These are phyloP conservation scores for Colletotrichum noveboracense DNA, from an alignment of 2,329 filamentous ascomycete species.

Conservation along the genomic window DNA sequence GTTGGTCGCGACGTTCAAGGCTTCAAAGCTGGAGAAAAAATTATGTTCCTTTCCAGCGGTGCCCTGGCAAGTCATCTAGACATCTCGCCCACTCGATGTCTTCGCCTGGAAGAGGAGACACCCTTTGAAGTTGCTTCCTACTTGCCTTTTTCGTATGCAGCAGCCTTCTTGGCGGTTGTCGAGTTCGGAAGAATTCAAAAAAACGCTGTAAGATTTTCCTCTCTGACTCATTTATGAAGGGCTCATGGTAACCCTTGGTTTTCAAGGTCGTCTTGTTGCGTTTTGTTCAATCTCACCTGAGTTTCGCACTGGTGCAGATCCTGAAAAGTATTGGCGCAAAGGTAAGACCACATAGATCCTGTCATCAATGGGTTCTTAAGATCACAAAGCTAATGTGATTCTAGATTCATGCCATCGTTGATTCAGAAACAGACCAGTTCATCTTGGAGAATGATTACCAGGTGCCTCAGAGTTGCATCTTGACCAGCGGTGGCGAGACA, in stretches of 20 bases:
- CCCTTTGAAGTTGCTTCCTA: conserved; percentile 38
- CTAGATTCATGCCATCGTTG: background rate
- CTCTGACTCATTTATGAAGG: background rate
- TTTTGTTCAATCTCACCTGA: background rate
- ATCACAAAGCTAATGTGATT: background rate
- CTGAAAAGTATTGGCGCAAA: background rate
- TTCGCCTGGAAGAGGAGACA: conserved; percentile 25
- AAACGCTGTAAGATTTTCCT: background rate
- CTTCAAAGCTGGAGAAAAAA: background rate
- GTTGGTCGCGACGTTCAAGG: background rate
- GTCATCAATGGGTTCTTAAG: background rate
- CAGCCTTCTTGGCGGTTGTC: conserved; percentile 35
- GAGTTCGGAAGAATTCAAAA: conserved; percentile 25
- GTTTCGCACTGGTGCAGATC: background rate
- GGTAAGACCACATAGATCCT: background rate
- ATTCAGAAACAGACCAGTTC: background rate
- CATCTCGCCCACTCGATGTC: background rate
- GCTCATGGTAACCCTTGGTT: background rate
- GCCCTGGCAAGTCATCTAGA: background rate
- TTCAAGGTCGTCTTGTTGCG: background rate
- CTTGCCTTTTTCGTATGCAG: conserved; percentile 37
- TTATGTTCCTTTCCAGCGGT: background rate
- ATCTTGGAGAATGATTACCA: background rate
- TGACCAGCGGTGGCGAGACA: background rate
- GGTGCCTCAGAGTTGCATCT: background rate